A percentile compares a stretch with the other conserved stretches of the same genome.
Conservation (phyloP, 306 rosid genomes). For the Castanea sativa region DNA sequence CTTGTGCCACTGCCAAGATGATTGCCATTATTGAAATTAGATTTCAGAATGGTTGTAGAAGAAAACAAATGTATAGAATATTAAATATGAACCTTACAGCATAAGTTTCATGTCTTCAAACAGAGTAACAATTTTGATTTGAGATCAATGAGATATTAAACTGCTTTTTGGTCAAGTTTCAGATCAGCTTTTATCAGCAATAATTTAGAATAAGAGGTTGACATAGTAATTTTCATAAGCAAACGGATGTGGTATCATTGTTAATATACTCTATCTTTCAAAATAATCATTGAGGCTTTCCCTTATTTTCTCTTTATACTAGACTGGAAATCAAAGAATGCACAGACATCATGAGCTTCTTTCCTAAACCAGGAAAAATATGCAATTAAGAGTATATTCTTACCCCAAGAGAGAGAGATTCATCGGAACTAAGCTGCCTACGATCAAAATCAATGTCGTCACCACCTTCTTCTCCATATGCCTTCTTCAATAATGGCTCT, state of each 20-base stretch:
- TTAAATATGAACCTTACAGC: constrained; percentile 1
- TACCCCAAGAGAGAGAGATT: constrained; percentile 70
- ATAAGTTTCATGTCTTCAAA: background rate
- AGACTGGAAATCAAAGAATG: background rate
- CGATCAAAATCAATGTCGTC: constrained; percentile 99
- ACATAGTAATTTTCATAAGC: background rate
- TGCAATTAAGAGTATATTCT: constrained; percentile 23
- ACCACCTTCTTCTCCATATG: constrained; percentile 98
- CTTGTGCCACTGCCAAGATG: constrained; percentile 54
- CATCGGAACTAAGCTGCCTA: constrained; percentile 95
- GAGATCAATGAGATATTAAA: constrained; percentile 4
- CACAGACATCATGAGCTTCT: constrained; percentile 2
- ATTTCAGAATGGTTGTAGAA: constrained; percentile 1
- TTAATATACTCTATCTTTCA: constrained; percentile 8
- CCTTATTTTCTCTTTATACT: background rate
- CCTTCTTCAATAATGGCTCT: constrained; percentile 91
- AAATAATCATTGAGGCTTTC: constrained; percentile 4
- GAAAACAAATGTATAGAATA: background rate
- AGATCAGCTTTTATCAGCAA: background rate
- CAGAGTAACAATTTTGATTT: background rate
- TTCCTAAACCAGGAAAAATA: constrained; percentile 10
- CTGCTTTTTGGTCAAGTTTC: background rate
- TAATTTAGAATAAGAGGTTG: background rate
- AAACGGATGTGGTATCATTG: background rate
- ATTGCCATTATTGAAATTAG: constrained; percentile 12